Evolutionary conservation across 169 alveolate genomes (phyloP).

Genomic region (Pseudocohnilembus persalinus): DNA sequence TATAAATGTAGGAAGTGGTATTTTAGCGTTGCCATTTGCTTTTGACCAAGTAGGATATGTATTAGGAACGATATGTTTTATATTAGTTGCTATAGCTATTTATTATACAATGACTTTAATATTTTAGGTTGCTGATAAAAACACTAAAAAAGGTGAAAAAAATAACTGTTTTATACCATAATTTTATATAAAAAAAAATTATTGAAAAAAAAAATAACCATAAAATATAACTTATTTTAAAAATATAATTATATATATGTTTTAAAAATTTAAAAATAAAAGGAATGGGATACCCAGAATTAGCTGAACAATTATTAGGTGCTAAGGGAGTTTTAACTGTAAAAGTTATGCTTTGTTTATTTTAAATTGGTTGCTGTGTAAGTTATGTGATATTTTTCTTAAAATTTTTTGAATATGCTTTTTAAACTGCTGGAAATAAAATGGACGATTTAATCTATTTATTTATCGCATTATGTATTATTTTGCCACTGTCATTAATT

Average conservation of each 20-base stretch:
- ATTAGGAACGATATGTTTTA: not conserved
- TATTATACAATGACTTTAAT: constrained; percentile 19
- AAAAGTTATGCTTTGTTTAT: not conserved
- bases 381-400: constrained; percentile 27
- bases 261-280: too few species aligned
- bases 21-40: constrained; percentile 19
- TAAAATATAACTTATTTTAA: too few species aligned
- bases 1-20: constrained; percentile 32
- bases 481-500: constrained; percentile 18
- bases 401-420: constrained; percentile 20
- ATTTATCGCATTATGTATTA: constrained; percentile 3
- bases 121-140: constrained; percentile 21
- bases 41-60: constrained; percentile 20
- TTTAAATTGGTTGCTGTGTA: constrained; percentile 12
- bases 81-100: not conserved
- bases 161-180: too few species aligned
- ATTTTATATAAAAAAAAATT: too few species aligned
- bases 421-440: constrained; percentile 5
- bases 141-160: not conserved
- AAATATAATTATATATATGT: too few species aligned
- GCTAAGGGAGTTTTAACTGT: constrained; percentile 4
- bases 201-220: not conserved
- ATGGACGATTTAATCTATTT: not conserved
- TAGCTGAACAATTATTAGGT: constrained; percentile 16
- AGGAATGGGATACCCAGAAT: not conserved